Evolutionary conservation across 352 stramenopile species (phyloP).

Genomic region (Phytophthora colocasiae): DNA sequence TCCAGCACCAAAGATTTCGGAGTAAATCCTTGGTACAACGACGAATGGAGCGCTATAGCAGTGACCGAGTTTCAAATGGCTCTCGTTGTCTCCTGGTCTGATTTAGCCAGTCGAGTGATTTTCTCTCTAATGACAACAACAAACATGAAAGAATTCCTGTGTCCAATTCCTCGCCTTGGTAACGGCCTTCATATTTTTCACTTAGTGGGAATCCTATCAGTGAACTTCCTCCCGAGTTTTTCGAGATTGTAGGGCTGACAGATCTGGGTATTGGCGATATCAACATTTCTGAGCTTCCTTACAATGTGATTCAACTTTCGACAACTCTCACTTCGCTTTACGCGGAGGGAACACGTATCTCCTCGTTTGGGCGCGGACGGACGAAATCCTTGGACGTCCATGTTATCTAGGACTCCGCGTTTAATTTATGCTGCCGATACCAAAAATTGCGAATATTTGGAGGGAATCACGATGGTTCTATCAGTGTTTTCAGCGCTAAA

Average conservation of each 20-base stretch:
- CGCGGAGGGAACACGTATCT: not conserved
- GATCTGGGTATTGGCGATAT: constrained; percentile 11
- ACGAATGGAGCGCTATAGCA: constrained; percentile 14
- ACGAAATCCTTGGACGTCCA: constrained; percentile 1
- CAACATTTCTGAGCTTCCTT: constrained; percentile 4
- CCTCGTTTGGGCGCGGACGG: constrained; percentile 20
- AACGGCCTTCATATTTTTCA: constrained; percentile 9
- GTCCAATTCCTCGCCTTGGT: not conserved
- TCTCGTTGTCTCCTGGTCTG: constrained; percentile 5
- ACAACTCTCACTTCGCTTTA: constrained; percentile 5
- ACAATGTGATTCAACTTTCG: constrained; percentile 12
- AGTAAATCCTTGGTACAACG: constrained; percentile 17
- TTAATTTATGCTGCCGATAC: constrained; percentile 10
- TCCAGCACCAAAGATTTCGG: constrained; percentile 11
- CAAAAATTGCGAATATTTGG: constrained; percentile 10
- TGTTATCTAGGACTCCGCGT: not conserved
- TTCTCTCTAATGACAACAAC: constrained; percentile 12
- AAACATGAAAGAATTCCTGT: constrained; percentile 18
- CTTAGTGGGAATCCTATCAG: constrained; percentile 17
- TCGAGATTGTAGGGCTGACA: constrained; percentile 19
- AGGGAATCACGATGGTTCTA: constrained; percentile 11
- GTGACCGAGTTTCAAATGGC: constrained; percentile 26
- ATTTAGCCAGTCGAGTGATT: constrained; percentile 4
- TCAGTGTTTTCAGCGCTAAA: not conserved
- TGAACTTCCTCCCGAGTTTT: constrained; percentile 23